Evolutionary conservation across 805 yeast genomes (phyloP).

Genomic region (Saccharomycopsis fibuligera): DNA sequence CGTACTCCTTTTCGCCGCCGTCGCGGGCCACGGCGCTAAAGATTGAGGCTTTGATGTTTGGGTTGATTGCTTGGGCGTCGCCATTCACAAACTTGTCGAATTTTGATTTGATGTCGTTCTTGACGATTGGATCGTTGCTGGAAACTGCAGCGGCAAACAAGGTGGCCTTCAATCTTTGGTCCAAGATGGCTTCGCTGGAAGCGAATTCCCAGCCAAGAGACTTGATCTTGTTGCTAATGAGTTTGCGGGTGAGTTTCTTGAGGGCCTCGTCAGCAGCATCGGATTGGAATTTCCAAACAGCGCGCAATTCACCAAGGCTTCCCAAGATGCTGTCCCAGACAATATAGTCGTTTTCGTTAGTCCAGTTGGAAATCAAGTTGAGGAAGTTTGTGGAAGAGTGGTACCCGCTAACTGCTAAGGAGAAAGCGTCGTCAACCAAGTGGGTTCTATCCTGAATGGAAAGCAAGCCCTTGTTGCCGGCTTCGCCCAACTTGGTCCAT

Average conservation of each 20-base stretch:
- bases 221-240: slow-evolving; percentile 48
- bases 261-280: slow-evolving; percentile 40
- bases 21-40: slow-evolving; percentile 59
- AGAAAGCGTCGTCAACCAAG: slow-evolving; percentile 71
- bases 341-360: slow-evolving; percentile 51
- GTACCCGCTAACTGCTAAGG: slow-evolving; percentile 65
- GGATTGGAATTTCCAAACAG: slow-evolving; percentile 52
- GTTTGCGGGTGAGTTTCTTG: slow-evolving; percentile 44
- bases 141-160: slow-evolving; percentile 56
- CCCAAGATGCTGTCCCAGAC: slow-evolving; percentile 60
- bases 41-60: slow-evolving; percentile 63
- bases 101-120: slow-evolving; percentile 32
- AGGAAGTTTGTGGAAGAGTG: slow-evolving; percentile 57
- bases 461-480: slow-evolving; percentile 42
- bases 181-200: slow-evolving; percentile 48
- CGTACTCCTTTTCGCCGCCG: slow-evolving; percentile 60
- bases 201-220: slow-evolving; percentile 61
- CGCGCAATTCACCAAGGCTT: slow-evolving; percentile 41
- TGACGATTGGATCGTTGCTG: slow-evolving; percentile 41
- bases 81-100: slow-evolving; percentile 55
- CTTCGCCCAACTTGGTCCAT: slow-evolving; percentile 58
- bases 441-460: slow-evolving; percentile 76
- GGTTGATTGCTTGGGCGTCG: slow-evolving; percentile 62
- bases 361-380: slow-evolving; percentile 54
- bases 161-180: slow-evolving; percentile 59